These are phyloP conservation scores for Nakazawaea sp. DNA, from an alignment of 805 yeast species.

Conservation along the genomic window DNA sequence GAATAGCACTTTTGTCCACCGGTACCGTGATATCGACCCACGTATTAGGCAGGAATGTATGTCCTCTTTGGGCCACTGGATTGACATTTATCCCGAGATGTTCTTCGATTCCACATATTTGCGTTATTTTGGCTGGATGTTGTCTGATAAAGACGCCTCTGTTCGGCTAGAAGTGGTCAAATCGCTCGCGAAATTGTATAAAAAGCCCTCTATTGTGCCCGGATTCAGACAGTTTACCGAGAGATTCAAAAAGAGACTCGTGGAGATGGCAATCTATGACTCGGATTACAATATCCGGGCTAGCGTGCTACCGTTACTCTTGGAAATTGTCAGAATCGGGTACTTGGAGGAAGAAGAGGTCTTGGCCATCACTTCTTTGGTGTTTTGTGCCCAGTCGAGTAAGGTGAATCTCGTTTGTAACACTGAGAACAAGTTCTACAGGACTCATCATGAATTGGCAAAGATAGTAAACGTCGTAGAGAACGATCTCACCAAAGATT, in stretches of 20 bases:
- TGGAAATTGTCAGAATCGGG: constrained; percentile 52
- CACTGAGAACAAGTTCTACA: constrained; percentile 16
- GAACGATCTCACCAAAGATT: constrained; percentile 29
- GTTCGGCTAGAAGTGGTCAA: constrained; percentile 65
- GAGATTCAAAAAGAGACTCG: constrained; percentile 56
- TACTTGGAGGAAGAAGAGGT: constrained; percentile 57
- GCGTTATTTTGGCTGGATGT: constrained; percentile 77
- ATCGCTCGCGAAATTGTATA: constrained; percentile 38
- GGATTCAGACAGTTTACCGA: constrained; percentile 77
- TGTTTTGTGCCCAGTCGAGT: constrained; percentile 28
- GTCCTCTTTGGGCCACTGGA: constrained; percentile 60
- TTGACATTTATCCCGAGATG: constrained; percentile 59
- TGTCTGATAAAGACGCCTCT: constrained; percentile 57
- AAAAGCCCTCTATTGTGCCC: constrained; percentile 36
- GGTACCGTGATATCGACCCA: constrained; percentile 78
- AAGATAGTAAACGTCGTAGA: constrained; percentile 44
- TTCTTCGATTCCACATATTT: constrained; percentile 66
- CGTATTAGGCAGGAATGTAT: constrained; percentile 67
- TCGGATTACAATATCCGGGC: constrained; percentile 48
- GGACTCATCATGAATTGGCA: constrained; percentile 40
- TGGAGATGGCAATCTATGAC: constrained; percentile 56
- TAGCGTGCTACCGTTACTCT: constrained; percentile 42
- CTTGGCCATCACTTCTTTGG: constrained; percentile 32
- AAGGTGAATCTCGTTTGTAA: constrained; percentile 7
- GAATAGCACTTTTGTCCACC: constrained; percentile 59